Base-by-base conservation (phyloP, 495 filamentous ascomycete species). In the Aspergillus baeticus region DNA sequence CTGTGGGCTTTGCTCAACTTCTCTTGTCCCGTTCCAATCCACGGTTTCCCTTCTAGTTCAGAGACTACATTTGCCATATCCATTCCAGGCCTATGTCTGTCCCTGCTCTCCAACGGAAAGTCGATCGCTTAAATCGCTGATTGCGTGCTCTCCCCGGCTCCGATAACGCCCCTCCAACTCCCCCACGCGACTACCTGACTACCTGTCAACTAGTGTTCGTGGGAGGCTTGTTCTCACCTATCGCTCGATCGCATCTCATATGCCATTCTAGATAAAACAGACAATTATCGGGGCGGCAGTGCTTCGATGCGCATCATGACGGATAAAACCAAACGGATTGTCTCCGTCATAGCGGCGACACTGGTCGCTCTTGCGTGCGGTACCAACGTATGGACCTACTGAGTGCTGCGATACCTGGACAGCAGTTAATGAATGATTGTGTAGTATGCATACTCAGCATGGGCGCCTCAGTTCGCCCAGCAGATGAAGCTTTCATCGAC, bases 361-460 rank as follows among this genome's bases (percentile, higher is more conserved):
- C 67, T 85, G 59, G 91, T 98, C 57, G 84, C 92, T 34, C 76
- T 98, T 54, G 89, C 92, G 57, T 95, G 91, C 70, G 93, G 93
- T 56, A 96, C 92, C 41, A 97, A 96, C 75, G 92, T 95, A 72
- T 66, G 87, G 31, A 18, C 42, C 35, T 55, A 10, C 41, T 49
- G 21, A 51, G 26, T 41, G 26, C 35, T 31, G 10, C 21, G 31
- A 18, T 4, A 18, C 8, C 29, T 22, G 17, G 10, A 51, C 10
- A 49, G 20, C 34, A 5, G 5, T 42, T 38, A 38, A 55, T 59
- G 38, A 57, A 56, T 54, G 29, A 54, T 55, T 29, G 14, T 1
- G 48, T 62, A 96, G 92, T 98, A 98, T 83, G 95, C 92, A 60
- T 98, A 97, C 66, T 96, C 92, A 51, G 95, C 94, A 73, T 98